Base-by-base conservation (phyloP, 495 filamentous ascomycete species). In the Chlorociboria aeruginascens region DNA sequence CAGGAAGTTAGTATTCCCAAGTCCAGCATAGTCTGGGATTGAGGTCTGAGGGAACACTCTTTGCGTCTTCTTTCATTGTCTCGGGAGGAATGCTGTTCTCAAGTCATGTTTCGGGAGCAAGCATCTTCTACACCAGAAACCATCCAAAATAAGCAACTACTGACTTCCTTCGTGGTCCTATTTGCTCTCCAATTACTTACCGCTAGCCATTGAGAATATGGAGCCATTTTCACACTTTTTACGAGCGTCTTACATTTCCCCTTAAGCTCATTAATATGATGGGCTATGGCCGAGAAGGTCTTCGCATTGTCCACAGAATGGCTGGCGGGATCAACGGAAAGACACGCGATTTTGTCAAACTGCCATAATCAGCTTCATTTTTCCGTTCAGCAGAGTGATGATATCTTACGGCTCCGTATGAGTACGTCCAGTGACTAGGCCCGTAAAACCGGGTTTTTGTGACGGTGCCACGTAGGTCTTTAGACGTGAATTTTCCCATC, bases 381-480 rank as follows among this genome's bases (percentile, higher is more conserved):
- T 43, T 14, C 14, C 4, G 20, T 31, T 43, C 12, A 9, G 6
- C 7, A n/a, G 25, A 14, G 29, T 4, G n/a, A 42, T 29, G 28
- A 36, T 20, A 39, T 30, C 36, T 35, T 62, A 72, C 69, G 63
- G 70, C 66, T 46, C 60, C 48, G 32, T 63, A 61, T 0, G 51
- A 54, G 42, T 63, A 58, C 40, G 69, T 62, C 63, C 66, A 68
- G 48, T 67, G 60, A n/a, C 66, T 72, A 52, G 62, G 64, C 31
- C 63, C 65, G 46, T 69, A 61, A 7, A 68, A 33, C 31, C 67
- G 66, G 8, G 62, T 66, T 47, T 66, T 69, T 13, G 65, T 59
- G 13, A 67, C 33, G 14, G 44, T 54, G 43, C 60, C 53, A 17
- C 57, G 55, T 0, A 64, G 60, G 28, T 56, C 53, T 32, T 56